A percentile compares a stretch with the other conserved stretches of the same genome.
These are phyloP conservation scores for Podosphaera fusca DNA, from an alignment of 2,329 filamentous ascomycete genomes.

Conservation along the genomic window DNA sequence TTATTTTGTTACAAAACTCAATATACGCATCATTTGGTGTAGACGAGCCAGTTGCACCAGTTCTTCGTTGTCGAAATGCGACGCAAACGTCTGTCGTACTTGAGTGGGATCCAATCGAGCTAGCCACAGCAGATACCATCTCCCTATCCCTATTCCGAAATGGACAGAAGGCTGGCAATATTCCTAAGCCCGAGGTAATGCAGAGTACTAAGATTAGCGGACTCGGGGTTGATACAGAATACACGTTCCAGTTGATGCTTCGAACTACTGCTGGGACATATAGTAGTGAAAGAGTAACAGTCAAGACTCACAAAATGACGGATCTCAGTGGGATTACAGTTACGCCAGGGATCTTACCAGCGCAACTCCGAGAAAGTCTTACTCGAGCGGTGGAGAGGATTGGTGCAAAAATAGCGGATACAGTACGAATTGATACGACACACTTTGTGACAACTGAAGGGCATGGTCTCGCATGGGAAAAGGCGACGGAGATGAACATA, in stretches of 20 bases:
- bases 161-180: conserved; percentile 86
- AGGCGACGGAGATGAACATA: conserved; percentile 92
- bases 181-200: conserved; percentile 68
- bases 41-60: conserved; percentile 48
- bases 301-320: conserved; percentile 96
- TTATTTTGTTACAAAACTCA: conserved; percentile 65
- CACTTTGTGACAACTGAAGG: conserved; percentile 96
- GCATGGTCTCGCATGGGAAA: conserved; percentile 76
- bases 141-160: conserved; percentile 85
- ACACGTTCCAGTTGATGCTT: conserved; percentile 80
- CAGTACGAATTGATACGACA: conserved; percentile 86
- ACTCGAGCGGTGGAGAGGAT: conserved; percentile 61
- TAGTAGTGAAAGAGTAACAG: conserved; percentile 58
- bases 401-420: conserved; percentile 75
- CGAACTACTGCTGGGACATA: conserved; percentile 78
- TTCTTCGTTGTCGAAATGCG: conserved; percentile 81
- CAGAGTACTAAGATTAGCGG: conserved; percentile 93
- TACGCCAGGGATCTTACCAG: conserved; percentile 67
- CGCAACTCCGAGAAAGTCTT: conserved; percentile 48
- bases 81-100: conserved; percentile 97
- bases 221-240: conserved; percentile 87
- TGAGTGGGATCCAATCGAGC: conserved; percentile 88
- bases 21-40: conserved; percentile 77
- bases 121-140: conserved; percentile 78
- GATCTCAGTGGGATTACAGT: conserved; percentile 89